phyloP scores from a whole-genome alignment of 2,329 filamentous ascomycete genomes.

The Neurospora sp. region DNA sequence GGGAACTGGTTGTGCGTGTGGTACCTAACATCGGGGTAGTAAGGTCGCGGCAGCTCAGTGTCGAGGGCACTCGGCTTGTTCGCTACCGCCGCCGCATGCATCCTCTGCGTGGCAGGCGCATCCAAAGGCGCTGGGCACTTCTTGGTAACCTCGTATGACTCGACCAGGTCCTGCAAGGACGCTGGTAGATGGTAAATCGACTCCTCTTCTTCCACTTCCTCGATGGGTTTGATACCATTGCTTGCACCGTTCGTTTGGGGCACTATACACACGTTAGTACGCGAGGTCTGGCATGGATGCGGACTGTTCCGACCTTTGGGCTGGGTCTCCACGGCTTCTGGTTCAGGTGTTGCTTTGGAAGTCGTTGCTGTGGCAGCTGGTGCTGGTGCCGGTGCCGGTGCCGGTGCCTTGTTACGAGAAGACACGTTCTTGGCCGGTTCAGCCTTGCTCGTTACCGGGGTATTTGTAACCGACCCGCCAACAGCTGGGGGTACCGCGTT shows the following conservation, averaged over 20 bases:
- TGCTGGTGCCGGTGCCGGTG: slow-evolving; percentile 13
- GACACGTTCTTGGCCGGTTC: slow-evolving; percentile 26
- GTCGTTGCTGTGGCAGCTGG: slow-evolving; percentile 33
- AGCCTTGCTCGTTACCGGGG: slow-evolving; percentile 19
- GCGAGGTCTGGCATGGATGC: slow-evolving; percentile 2
- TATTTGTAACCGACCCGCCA: slow-evolving; percentile 17
- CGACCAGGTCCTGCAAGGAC: slow-evolving; percentile 78
- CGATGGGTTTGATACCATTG: slow-evolving; percentile 40
- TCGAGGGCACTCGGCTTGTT: slow-evolving; percentile 68
- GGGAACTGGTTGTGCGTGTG: slow-evolving; percentile 67
- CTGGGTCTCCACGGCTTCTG: neutral
- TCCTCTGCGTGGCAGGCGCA: slow-evolving; percentile 58
- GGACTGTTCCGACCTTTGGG: neutral
- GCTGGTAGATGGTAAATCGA: slow-evolving; percentile 89
- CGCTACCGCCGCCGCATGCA: slow-evolving; percentile 66
- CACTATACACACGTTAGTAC: slow-evolving; percentile 20
- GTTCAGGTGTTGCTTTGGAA: slow-evolving; percentile 30
- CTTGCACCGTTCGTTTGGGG: slow-evolving; percentile 40
- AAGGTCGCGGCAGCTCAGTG: slow-evolving; percentile 71
- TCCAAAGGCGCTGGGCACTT: slow-evolving; percentile 52
- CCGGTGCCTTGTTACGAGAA: slow-evolving; percentile 34
- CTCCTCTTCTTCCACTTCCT: slow-evolving; percentile 45
- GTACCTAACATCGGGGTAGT: slow-evolving; percentile 74
- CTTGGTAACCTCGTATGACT: slow-evolving; percentile 80
- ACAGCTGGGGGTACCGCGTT: slow-evolving; percentile 22